phyloP scores from a whole-genome alignment of 352 stramenopile genomes.

The Globisporangium cylindrosporum region DNA sequence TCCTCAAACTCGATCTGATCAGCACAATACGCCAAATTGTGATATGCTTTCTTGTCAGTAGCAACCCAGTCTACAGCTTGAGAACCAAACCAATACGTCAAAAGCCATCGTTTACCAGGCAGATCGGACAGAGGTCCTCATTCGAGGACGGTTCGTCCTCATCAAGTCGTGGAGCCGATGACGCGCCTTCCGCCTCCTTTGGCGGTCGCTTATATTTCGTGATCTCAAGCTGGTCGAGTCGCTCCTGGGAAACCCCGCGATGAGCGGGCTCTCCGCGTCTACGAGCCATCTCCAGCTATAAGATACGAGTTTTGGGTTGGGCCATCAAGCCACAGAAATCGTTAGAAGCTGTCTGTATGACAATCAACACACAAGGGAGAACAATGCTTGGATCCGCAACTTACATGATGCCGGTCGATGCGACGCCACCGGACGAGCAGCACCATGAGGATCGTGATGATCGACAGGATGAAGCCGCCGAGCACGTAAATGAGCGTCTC shows the following conservation, averaged over 20 bases:
- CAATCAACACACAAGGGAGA: background rate
- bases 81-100: background rate
- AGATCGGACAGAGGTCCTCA: slow-evolving; percentile 74
- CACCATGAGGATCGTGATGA: slow-evolving; percentile 51
- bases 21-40: background rate
- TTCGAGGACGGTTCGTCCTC: slow-evolving; percentile 20
- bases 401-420: slow-evolving; percentile 58
- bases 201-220: slow-evolving; percentile 52
- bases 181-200: background rate
- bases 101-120: slow-evolving; percentile 33
- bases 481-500: slow-evolving; percentile 76
- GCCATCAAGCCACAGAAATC: background rate
- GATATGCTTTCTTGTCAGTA: background rate
- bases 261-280: slow-evolving; percentile 36
- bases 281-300: slow-evolving; percentile 49
- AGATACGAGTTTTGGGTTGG: background rate
- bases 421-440: slow-evolving; percentile 67
- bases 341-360: background rate
- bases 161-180: background rate
- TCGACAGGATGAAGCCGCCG: slow-evolving; percentile 59
- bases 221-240: slow-evolving; percentile 57
- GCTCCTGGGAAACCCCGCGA: slow-evolving; percentile 56
- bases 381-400: background rate
- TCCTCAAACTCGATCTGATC: slow-evolving; percentile 72
- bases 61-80: background rate